Evolutionary conservation across 2,329 filamentous ascomycete genomes (phyloP).

Genomic region (Stachybotrys chartarum): DNA sequence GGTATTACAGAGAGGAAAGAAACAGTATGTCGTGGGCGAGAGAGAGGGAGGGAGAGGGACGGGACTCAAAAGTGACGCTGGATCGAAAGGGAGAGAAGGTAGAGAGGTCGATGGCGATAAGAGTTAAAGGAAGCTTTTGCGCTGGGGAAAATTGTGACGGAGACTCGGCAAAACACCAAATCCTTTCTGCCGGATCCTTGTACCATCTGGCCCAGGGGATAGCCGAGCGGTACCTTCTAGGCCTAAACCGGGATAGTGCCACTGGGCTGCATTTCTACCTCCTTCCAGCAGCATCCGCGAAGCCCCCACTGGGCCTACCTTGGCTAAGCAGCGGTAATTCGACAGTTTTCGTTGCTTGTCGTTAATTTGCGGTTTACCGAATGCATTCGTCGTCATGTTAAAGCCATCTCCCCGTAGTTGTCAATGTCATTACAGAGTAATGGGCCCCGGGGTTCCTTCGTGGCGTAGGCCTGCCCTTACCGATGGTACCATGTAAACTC

Average conservation of each 20-base stretch:
- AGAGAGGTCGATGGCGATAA: conserved; percentile 14
- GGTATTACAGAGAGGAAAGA: conserved; percentile 19
- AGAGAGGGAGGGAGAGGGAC: conserved; percentile 7
- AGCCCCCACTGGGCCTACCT: neutral
- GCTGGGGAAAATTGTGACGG: conserved; percentile 33
- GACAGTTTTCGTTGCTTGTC: too few relatives aligned
- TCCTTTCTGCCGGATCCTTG: too few relatives aligned
- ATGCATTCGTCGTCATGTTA: too few relatives aligned
- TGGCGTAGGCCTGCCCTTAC: too few relatives aligned
- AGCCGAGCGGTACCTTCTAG: conserved; percentile 16
- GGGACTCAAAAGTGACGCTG: conserved; percentile 13
- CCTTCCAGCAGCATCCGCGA: conserved; percentile 28
- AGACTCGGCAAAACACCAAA: conserved; percentile 29
- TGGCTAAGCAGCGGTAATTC: too few relatives aligned
- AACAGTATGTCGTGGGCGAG: conserved; percentile 13
- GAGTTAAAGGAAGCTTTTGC: conserved; percentile 10
- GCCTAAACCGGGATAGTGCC: conserved; percentile 19
- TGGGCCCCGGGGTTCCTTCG: too few relatives aligned
- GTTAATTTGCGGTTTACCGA: too few relatives aligned
- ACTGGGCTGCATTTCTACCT: conserved; percentile 22
- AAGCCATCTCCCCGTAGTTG: too few relatives aligned
- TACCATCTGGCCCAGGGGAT: conserved; percentile 10
- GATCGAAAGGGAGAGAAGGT: conserved; percentile 2
- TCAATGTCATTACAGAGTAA: too few relatives aligned
- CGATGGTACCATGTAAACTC: too few relatives aligned